These are phyloP conservation scores for Xylariaceae sp. DNA, from an alignment of 2,329 filamentous ascomycete genomes.

Conservation along the genomic window DNA sequence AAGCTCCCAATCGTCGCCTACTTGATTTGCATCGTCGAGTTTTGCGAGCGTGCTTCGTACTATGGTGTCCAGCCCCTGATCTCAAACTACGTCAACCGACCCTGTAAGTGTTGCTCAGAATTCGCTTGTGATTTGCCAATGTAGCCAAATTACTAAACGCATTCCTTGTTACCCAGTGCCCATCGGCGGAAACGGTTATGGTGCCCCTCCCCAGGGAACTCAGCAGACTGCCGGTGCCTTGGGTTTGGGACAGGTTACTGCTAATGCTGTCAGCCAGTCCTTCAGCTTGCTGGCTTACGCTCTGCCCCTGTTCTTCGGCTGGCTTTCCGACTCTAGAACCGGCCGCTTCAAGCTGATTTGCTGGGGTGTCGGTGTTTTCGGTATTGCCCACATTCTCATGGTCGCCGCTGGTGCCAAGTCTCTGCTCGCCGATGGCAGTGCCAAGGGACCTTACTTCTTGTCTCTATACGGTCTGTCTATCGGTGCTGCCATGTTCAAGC, in stretches of 20 bases:
- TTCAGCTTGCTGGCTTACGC: conserved; percentile 56
- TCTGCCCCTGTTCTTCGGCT: conserved; percentile 52
- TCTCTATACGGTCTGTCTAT: conserved; percentile 52
- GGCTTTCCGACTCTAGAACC: conserved; percentile 62
- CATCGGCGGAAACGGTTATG: conserved; percentile 42
- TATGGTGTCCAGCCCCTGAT: conserved; percentile 53
- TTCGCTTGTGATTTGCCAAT: neutral
- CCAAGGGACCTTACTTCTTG: conserved; percentile 48
- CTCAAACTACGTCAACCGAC: conserved; percentile 59
- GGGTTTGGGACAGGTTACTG: conserved; percentile 51
- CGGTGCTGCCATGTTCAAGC: conserved; percentile 68
- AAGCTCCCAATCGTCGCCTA: conserved; percentile 50
- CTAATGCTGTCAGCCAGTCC: conserved; percentile 50
- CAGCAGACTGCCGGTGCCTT: conserved; percentile 55
- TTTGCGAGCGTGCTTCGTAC: conserved; percentile 58
- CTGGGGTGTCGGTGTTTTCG: conserved; percentile 62
- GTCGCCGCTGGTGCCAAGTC: conserved; percentile 53
- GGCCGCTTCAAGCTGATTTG: conserved; percentile 71
- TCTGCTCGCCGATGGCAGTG: conserved; percentile 41
- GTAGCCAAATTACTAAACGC: too few species aligned
- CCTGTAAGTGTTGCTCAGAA: conserved; percentile 23
- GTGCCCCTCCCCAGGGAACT: conserved; percentile 37
- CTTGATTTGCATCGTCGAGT: conserved; percentile 55
- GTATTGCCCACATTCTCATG: conserved; percentile 65
- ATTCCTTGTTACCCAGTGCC: conserved; percentile 38